phyloP scores from a whole-genome alignment of 768 basidiomycete species.

The Boletus rufocinnamomeus region DNA sequence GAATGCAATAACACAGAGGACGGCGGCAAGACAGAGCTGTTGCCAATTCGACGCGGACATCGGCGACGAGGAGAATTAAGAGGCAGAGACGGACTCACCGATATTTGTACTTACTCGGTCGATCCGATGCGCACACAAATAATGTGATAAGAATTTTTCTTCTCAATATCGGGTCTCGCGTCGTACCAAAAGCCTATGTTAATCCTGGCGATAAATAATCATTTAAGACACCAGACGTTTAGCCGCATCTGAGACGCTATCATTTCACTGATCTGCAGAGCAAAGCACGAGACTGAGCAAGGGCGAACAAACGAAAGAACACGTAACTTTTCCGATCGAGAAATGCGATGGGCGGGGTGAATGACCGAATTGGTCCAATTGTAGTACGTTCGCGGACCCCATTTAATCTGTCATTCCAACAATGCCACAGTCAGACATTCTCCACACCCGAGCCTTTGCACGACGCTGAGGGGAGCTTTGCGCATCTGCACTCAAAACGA shows the following conservation, averaged over 20 bases:
- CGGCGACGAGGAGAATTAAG: neutral
- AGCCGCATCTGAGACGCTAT: neutral
- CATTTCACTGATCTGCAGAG: neutral
- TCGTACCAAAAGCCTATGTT: neutral
- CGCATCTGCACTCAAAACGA: neutral
- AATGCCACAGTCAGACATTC: no score
- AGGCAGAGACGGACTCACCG: neutral
- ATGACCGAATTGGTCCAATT: neutral
- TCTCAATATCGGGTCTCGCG: neutral
- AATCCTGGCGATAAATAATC: neutral
- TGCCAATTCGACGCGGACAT: conserved; percentile 10
- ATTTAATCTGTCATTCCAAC: neutral
- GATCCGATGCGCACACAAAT: neutral
- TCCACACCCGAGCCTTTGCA: no score
- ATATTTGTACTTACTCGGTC: conserved; percentile 6
- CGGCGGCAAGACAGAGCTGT: conserved; percentile 12
- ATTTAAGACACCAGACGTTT: neutral
- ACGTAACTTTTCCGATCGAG: neutral
- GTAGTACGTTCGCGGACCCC: neutral
- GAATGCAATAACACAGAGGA: conserved; percentile 14
- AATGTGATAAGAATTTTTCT: neutral
- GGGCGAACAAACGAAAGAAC: neutral
- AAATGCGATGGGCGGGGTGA: no score
- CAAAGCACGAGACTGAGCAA: neutral
- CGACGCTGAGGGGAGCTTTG: neutral